Conservation (phyloP, 371 early-diverging fungal species). For the Capillidium rhysosporum region DNA sequence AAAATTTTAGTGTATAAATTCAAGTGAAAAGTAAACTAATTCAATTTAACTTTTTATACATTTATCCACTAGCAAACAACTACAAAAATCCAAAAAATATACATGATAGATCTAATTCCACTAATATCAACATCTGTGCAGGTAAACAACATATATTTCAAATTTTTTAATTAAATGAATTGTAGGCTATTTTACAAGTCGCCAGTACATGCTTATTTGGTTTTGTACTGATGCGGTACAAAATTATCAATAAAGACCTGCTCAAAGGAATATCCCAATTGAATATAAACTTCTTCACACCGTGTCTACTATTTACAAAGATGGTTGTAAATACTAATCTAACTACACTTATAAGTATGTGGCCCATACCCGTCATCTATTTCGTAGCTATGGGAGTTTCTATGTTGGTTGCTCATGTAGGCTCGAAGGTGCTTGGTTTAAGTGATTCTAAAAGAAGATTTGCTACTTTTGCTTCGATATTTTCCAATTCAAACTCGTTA, state of each 20-base stretch:
- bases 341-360: conserved; percentile 31
- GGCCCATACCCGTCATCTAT: conserved; percentile 44
- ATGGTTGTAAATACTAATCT: conserved; percentile 36
- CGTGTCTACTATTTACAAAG: conserved; percentile 51
- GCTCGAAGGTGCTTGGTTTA: conserved; percentile 15
- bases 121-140: background rate
- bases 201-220: conserved; percentile 5
- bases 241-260: background rate
- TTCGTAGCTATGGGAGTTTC: conserved; percentile 25
- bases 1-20: too few relatives aligned
- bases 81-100: too few relatives aligned
- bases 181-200: conserved; percentile 7
- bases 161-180: background rate
- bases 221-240: background rate
- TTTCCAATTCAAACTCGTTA: conserved; percentile 48
- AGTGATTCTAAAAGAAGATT: conserved; percentile 26
- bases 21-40: too few relatives aligned
- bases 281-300: conserved; percentile 51
- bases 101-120: background rate
- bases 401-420: conserved; percentile 19
- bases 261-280: conserved; percentile 29
- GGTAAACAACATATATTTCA: background rate
- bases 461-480: conserved; percentile 38
- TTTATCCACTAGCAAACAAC: too few relatives aligned
- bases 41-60: too few relatives aligned